A percentile compares a stretch with the other conserved stretches of the same genome.
Conservation (phyloP, 2,329 filamentous ascomycete species). For the Elsinoe arachidis region DNA sequence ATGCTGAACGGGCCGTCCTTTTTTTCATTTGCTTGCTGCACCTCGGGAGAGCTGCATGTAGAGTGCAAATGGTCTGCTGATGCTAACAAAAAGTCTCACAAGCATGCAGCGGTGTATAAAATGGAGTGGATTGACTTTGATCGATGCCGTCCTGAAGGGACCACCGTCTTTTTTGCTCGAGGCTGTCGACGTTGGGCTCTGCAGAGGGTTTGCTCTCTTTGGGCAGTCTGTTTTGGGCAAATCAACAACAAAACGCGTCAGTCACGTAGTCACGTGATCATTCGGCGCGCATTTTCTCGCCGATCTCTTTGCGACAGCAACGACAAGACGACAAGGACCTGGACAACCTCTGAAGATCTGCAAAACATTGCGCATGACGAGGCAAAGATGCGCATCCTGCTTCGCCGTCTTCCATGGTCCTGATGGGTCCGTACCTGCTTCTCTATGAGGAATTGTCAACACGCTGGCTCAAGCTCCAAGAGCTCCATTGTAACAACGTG, state of each 20-base stretch:
- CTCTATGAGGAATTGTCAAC: background rate
- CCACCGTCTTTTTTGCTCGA: background rate
- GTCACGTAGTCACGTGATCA: slow-evolving; percentile 8
- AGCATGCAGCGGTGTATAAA: background rate
- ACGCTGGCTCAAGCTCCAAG: background rate
- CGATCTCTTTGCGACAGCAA: slow-evolving; percentile 2
- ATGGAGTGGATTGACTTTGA: background rate
- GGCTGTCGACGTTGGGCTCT: background rate
- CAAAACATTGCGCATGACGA: background rate
- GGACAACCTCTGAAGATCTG: background rate
- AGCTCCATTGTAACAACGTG: background rate
- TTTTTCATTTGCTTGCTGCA: background rate
- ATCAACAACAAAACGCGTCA: slow-evolving; percentile 11
- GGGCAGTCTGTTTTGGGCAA: background rate
- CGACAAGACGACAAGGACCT: background rate
- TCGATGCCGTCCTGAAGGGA: background rate
- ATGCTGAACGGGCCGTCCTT: background rate
- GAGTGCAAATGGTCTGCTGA: background rate
- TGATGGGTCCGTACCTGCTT: background rate
- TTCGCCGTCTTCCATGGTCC: background rate
- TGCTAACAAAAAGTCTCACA: background rate
- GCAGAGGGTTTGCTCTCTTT: background rate
- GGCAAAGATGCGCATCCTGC: background rate
- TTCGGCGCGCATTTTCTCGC: background rate
- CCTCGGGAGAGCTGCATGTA: background rate